These are phyloP conservation scores for Psilocybe cyanescens DNA, from an alignment of 768 basidiomycete genomes.

Conservation along the genomic window DNA sequence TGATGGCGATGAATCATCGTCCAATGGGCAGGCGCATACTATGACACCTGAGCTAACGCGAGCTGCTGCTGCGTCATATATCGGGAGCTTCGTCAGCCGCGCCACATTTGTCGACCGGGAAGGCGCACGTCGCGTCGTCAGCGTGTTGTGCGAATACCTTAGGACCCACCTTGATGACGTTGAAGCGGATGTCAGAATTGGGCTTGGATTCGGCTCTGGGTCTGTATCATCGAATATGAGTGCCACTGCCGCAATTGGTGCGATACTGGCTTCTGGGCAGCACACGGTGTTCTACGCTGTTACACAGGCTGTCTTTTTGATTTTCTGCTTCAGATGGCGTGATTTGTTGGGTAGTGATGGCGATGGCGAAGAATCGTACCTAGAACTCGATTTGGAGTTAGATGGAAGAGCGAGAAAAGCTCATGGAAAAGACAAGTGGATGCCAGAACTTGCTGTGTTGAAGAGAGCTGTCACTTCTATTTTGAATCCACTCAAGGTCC, in stretches of 20 bases:
- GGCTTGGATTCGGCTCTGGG: conserved; percentile 27
- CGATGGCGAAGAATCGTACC: conserved; percentile 34
- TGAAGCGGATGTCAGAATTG: conserved; percentile 50
- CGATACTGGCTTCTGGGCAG: conserved; percentile 36
- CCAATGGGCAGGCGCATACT: conserved; percentile 28
- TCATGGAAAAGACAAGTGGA: conserved; percentile 70
- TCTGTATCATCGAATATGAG: conserved; percentile 9
- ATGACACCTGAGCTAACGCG: conserved; percentile 75
- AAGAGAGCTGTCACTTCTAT: conserved; percentile 81
- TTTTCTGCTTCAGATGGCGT: conserved; percentile 98
- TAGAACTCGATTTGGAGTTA: conserved; percentile 14
- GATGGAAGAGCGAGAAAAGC: neutral
- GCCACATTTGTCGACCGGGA: conserved; percentile 84
- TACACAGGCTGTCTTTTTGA: conserved; percentile 88
- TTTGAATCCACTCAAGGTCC: conserved; percentile 89
- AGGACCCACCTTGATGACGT: conserved; percentile 76
- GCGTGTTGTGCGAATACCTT: conserved; percentile 87
- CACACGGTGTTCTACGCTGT: conserved; percentile 91
- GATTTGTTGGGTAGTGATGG: conserved; percentile 73
- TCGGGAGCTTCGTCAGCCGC: conserved; percentile 89
- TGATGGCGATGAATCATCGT: conserved; percentile 5
- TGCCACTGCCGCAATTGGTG: conserved; percentile 19
- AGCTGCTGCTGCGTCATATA: conserved; percentile 92
- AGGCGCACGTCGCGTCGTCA: conserved; percentile 71
- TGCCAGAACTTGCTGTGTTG: conserved; percentile 75